Evolutionary conservation across 441 rosid genomes (phyloP), one percentile per base, ranked within the genome.

Genomic region (Erodium trifolium): DNA sequence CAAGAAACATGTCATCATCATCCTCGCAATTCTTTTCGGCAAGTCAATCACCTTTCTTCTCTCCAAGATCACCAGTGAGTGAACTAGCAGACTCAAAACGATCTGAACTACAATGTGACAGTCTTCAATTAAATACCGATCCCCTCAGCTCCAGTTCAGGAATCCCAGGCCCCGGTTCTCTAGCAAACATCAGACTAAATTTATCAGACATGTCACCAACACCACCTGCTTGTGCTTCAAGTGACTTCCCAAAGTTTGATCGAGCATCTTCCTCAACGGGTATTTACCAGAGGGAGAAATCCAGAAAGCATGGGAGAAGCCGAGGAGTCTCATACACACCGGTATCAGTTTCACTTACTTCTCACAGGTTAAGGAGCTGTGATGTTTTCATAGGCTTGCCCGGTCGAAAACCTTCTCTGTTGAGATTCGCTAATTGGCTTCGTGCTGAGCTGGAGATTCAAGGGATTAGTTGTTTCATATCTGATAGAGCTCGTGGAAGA

Each of bases 1-100:
- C 77, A 0, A 82, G 93, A 77, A 88, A 84, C 72, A 81, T 88
- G 91, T 90, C 96, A 7, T 90, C 97, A 3, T 91, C 94, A 0
- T 92, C 98, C 0, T 90, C 97, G 2, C 85, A 86, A 76, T 91
- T 91, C 83, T 86, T 86, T 80, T 93, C 99, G 0, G 99, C 96
- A 1, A 91, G 86, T 64, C 99, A 93, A 72, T 93, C 96, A 0
- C 95, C 97, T 0, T 88, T 91, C 75, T 89, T 94, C 81, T 91
- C 97, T 34, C 99, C 97, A 4, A 84, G 90, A 74, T 86, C 94
- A 41, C 79, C 96, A 9, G 80, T 84, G 9, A 69, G 82, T 78
- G 87, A 78, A 60, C 67, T 78, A 6, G 86, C 96, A 0, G 92
- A 87, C 75, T 88, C 90, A 0, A 77, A 83, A 39, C 77, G 89